Base-by-base conservation (phyloP, 208 protist genomes). In the Acanthamoeba sp. region DNA sequence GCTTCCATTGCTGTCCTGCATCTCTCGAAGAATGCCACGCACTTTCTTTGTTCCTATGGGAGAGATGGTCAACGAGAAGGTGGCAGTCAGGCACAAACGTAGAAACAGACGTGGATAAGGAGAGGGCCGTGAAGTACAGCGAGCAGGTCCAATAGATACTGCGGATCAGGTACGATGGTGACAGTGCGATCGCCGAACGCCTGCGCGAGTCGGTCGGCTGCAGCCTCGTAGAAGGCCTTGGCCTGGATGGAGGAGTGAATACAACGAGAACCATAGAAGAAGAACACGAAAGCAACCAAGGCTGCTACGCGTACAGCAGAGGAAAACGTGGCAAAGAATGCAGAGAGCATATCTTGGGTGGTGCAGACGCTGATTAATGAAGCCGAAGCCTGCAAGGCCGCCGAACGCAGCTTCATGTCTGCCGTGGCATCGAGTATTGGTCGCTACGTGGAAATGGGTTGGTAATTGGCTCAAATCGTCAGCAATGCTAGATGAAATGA, bases 251-350 rank as follows among this genome's bases (percentile, higher is more conserved):
- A 16, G 7, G 32, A 57, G 38, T 32, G 45, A 48, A n/a, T n/a
- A n/a, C n/a, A n/a, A n/a, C n/a, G 29, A 80, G 1, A 36, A 38
- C 42, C 62, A 71, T 22, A 71, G 20, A 5, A 12, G 62, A 10
- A 6, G 14, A 22, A 42, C 9, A 80, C 5, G n/a, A 22, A 9
- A 69, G 14, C 59, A 69, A 69, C 16, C 14, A 9, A n/a, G n/a
- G n/a, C n/a, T n/a, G n/a, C n/a, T n/a, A n/a, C n/a, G 24, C 38
- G 76, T 57, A 85, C 76, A 20, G 9, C n/a, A 12, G 24, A 59
- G 42, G 76, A 85, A 36, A 85, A 85, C 27, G 48, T 38, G 45
- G 76, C n/a, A 24, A 85, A 85, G 76, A 85, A 85, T 1, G 76
- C 7, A 3, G 40, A 40, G 9, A 85, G 76, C 76, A 85, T 85